Conservation (phyloP, 495 filamentous ascomycete genomes). For the Evansstolkia leycettana region DNA sequence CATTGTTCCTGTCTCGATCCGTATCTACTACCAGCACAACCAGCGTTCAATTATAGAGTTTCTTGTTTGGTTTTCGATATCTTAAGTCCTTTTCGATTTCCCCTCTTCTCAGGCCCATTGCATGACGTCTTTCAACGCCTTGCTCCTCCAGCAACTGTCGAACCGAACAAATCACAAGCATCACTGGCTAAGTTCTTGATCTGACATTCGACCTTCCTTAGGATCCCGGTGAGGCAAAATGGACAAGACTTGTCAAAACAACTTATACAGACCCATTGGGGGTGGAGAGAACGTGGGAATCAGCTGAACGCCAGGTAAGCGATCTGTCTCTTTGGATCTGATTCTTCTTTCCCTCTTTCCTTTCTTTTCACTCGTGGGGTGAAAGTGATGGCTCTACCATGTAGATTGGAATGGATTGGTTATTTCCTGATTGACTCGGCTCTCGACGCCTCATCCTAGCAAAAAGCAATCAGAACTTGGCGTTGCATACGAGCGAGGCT, state of each 20-base stretch:
- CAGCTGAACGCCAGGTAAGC: slow-evolving; percentile 53
- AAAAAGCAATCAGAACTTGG: not conserved
- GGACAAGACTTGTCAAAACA: slow-evolving; percentile 59
- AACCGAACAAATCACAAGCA: too few relatives aligned
- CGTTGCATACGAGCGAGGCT: not conserved
- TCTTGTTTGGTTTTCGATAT: not conserved
- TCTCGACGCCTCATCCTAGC: too few relatives aligned
- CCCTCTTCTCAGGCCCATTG: too few relatives aligned
- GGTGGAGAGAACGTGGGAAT: slow-evolving; percentile 65
- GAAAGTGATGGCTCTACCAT: too few relatives aligned
- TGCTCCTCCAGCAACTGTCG: too few relatives aligned
- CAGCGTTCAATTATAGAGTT: not conserved
- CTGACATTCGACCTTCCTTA: slow-evolving; percentile 6
- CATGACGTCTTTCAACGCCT: too few relatives aligned
- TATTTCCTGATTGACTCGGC: too few relatives aligned
- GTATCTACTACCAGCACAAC: too few relatives aligned
- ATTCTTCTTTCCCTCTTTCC: too few relatives aligned
- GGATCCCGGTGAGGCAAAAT: slow-evolving; percentile 51
- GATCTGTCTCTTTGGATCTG: not conserved
- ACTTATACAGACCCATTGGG: slow-evolving; percentile 64
- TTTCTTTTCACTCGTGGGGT: too few relatives aligned
- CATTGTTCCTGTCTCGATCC: not conserved
- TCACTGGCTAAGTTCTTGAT: too few relatives aligned
- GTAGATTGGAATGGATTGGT: too few relatives aligned
- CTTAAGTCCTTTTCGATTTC: not conserved